A percentile compares a stretch with the other conserved stretches of the same genome.
Evolutionary conservation across 2,329 filamentous ascomycete genomes (phyloP).

Genomic region (Aspergillus sp.): DNA sequence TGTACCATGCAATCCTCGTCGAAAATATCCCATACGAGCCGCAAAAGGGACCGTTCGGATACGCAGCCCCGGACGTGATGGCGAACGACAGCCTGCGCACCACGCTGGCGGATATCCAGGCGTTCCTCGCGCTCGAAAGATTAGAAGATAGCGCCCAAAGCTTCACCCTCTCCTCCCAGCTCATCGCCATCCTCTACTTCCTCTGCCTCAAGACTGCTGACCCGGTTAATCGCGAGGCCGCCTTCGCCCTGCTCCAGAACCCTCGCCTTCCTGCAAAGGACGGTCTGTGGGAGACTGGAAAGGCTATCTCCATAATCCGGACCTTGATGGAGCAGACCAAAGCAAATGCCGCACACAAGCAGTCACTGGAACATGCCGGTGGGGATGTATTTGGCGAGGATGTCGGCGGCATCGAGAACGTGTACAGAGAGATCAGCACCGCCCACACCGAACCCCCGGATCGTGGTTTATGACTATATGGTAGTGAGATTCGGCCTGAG

Average conservation of each 20-base stretch:
- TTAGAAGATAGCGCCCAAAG: not conserved
- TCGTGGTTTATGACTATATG: not conserved
- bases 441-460: not conserved
- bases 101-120: not conserved
- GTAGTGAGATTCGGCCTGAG: not conserved
- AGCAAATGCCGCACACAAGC: not conserved
- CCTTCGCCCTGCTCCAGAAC: conserved; percentile 19
- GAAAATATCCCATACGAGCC: conserved; percentile 8
- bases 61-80: not conserved
- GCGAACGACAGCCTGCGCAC: not conserved
- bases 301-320: conserved; percentile 16
- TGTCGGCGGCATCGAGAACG: not conserved
- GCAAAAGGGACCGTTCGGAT: not conserved
- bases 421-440: not conserved
- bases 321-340: not conserved
- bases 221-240: conserved; percentile 8
- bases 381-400: not conserved
- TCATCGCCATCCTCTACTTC: conserved; percentile 24
- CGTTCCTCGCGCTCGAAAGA: not conserved
- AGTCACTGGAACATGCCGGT: not conserved
- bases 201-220: conserved; percentile 23
- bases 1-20: conserved; percentile 15
- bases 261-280: conserved; percentile 18
- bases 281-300: conserved; percentile 23
- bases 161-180: conserved; percentile 24